phyloP scores from a whole-genome alignment of 352 stramenopile genomes.

The Pythium grandisporangium region DNA sequence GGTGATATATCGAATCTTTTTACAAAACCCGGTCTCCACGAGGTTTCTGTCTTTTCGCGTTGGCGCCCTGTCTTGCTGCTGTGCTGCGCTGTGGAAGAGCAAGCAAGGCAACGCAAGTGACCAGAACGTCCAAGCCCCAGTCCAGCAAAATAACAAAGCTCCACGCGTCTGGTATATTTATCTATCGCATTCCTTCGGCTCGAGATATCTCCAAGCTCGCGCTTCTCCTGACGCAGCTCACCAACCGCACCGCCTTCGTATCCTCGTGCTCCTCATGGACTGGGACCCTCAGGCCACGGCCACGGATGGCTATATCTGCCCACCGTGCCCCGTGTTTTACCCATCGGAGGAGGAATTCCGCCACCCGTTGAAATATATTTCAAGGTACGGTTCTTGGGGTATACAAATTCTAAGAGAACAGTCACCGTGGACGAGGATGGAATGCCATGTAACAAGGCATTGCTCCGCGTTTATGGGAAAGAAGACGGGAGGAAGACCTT shows the following conservation, averaged over 20 bases:
- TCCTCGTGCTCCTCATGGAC: conserved; percentile 28
- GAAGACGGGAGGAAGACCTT: too few species aligned
- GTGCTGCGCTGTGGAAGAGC: too few species aligned
- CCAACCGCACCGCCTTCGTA: too few species aligned
- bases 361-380: conserved; percentile 91
- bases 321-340: conserved; percentile 79
- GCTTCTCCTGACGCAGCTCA: too few species aligned
- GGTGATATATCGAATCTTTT: background rate
- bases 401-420: conserved; percentile 18
- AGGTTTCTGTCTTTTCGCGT: too few species aligned
- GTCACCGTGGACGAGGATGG: too few species aligned
- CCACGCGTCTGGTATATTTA: background rate
- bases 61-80: too few species aligned
- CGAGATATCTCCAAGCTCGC: background rate
- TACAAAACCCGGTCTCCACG: too few species aligned
- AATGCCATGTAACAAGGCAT: background rate
- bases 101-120: too few species aligned
- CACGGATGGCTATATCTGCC: conserved; percentile 73
- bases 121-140: background rate
- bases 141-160: too few species aligned
- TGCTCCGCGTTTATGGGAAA: too few species aligned
- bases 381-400: conserved; percentile 62
- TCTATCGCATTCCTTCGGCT: background rate
- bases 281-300: conserved; percentile 46
- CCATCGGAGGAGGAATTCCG: conserved; percentile 83